A percentile compares a stretch with the other conserved stretches of the same genome.
These are phyloP conservation scores for Gastrolobium bilobum DNA, from an alignment of 306 rosid genomes.

Conservation along the genomic window DNA sequence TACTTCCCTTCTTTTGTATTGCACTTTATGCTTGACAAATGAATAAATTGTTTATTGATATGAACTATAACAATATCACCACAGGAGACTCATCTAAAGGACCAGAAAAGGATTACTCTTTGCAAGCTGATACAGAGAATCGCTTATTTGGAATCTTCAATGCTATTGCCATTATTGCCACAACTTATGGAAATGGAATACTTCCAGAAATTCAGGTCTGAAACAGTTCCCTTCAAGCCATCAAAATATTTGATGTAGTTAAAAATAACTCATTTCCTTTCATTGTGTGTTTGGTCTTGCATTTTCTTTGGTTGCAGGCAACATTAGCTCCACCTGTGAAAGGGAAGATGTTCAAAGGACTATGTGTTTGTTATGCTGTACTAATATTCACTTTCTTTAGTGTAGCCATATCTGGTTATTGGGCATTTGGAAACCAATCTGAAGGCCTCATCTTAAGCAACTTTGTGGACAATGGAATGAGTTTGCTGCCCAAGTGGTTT, in stretches of 20 bases:
- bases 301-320: conserved; percentile 60
- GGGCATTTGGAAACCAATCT: conserved; percentile 84
- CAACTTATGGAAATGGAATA: conserved; percentile 84
- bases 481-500: conserved; percentile 77
- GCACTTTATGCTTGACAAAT: conserved; percentile 2
- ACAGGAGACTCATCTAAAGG: conserved; percentile 72
- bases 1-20: background rate
- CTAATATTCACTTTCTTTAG: conserved; percentile 65
- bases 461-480: conserved; percentile 62
- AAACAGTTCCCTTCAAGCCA: background rate
- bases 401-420: conserved; percentile 79
- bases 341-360: conserved; percentile 91
- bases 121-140: conserved; percentile 56
- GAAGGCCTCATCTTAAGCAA: conserved; percentile 66
- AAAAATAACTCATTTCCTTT: background rate
- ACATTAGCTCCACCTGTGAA: conserved; percentile 81
- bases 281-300: background rate
- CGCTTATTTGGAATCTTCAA: conserved; percentile 74
- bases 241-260: background rate
- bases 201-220: conserved; percentile 89
- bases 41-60: background rate
- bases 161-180: conserved; percentile 85
- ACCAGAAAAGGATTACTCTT: conserved; percentile 70
- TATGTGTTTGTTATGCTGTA: conserved; percentile 66
- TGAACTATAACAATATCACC: background rate